Percentiles rank a stretch among this genome's conserved stretches.
These are phyloP conservation scores for Mallotus nudiflorus DNA, from an alignment of 345 rosid species.

Conservation along the genomic window DNA sequence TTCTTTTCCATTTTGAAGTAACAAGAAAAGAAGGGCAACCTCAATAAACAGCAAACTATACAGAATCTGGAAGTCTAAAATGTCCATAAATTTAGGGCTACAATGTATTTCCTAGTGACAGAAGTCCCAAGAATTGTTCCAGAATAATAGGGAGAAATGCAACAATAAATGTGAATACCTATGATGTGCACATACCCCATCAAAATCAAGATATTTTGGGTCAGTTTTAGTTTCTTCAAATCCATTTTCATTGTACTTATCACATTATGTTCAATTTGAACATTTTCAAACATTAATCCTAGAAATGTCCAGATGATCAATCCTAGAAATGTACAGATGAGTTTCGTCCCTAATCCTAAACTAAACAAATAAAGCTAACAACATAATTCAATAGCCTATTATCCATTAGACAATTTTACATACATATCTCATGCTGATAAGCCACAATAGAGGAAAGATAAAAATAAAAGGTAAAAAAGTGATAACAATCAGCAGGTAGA, in stretches of 20 bases:
- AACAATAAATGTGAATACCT: neutral
- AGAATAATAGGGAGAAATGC: neutral
- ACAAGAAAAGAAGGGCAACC: too few species aligned
- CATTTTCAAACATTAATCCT: neutral
- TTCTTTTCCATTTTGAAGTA: neutral
- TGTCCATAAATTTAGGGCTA: neutral
- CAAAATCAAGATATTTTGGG: neutral
- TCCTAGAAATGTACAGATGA: neutral
- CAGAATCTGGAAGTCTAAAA: neutral
- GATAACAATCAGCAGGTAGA: constrained; percentile 6
- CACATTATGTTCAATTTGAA: neutral
- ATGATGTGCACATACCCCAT: neutral
- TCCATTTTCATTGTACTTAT: neutral
- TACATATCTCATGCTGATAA: neutral
- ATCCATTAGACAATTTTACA: neutral
- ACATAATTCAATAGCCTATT: neutral
- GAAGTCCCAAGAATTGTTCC: too few species aligned
- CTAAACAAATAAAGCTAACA: neutral
- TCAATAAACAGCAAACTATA: too few species aligned
- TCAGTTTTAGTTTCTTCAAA: neutral
- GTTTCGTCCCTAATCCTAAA: neutral
- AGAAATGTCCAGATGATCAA: neutral
- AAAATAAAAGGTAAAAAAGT: neutral
- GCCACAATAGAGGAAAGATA: neutral
- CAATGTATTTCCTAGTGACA: too few species aligned